A percentile compares a stretch with the other conserved stretches of the same genome.
Evolutionary conservation across 1,139 yeast genomes (phyloP).

Genomic region (Lodderomyces theae): DNA sequence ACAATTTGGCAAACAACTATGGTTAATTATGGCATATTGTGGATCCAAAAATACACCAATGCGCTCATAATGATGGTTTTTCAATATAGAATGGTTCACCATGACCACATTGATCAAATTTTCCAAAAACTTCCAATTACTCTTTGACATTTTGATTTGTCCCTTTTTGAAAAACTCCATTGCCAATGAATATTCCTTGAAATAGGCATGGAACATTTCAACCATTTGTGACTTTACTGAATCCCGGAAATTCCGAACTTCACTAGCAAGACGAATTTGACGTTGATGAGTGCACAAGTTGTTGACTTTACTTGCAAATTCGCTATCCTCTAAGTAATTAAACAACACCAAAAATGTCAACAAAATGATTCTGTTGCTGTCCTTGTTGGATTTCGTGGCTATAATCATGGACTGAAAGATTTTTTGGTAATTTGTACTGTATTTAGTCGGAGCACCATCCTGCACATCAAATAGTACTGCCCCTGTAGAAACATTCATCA

Average conservation of each 20-base stretch:
- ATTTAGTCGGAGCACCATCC: neutral
- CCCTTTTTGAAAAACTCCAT: conserved; percentile 4
- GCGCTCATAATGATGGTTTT: conserved; percentile 15
- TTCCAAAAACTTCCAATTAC: conserved; percentile 15
- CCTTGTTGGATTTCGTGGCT: neutral
- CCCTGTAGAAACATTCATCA: conserved; percentile 10
- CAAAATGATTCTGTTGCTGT: conserved; percentile 1
- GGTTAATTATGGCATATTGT: conserved; percentile 30
- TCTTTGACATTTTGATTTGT: conserved; percentile 6
- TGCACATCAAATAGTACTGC: conserved; percentile 6
- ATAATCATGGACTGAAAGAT: conserved; percentile 6
- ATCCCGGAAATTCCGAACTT: conserved; percentile 6
- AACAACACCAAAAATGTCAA: conserved; percentile 9
- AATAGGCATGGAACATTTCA: conserved; percentile 6
- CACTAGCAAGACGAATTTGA: conserved; percentile 8
- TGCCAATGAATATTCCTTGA: conserved; percentile 8
- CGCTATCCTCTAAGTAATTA: conserved; percentile 9
- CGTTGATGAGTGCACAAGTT: conserved; percentile 15
- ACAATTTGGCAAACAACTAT: conserved; percentile 32
- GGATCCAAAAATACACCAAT: conserved; percentile 38
- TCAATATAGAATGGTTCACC: conserved; percentile 11
- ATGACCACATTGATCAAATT: conserved; percentile 11
- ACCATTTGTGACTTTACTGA: conserved; percentile 8
- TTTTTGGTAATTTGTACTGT: conserved; percentile 7
- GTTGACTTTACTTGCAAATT: conserved; percentile 9